Base-by-base conservation (phyloP, 148 eudicot species). In the Cornus florida region DNA sequence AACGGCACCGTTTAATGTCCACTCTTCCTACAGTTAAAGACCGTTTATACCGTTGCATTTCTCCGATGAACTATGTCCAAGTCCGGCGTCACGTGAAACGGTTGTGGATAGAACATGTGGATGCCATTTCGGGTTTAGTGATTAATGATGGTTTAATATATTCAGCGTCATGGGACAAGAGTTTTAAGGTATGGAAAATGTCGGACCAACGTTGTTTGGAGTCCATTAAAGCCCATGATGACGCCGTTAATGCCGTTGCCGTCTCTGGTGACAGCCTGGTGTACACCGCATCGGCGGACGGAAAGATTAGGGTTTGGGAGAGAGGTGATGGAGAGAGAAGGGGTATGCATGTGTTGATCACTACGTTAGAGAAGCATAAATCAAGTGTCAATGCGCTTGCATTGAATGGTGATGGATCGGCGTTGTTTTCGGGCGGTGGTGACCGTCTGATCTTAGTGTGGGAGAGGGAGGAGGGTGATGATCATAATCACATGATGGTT, bases 121-220 rank as follows among this genome's bases (percentile, higher is more conserved):
- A 87, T 80, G 82, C 83, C 66, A 87, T 87, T 60, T 87, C 89
- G 5, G 89, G 81, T 19, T 41, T 87, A 17, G 75, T 78, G 14
- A 75, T 60, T 5, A 79, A 56, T 38, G 35, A 82, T 23, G 83
- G 83, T 2, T 33, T 87, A 3, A 69, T 86, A 5, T 87, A 87
- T 75, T 82, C 89, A 7, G 87, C 82, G 20, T 87, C 89, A 1
- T 87, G 89, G 89, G 89, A 87, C 39, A 79, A 82, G 72, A 82
- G 80, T 11, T 71, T 87, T 48, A 87, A 87, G 22, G 39, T 84
- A 13, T 87, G 89, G 87, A 23, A 80, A 13, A 75, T 16, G 23
- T 79, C 85, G 56, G 83, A 82, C 48, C 79, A 60, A 32, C 82
- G 80, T 50, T 87, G 87, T 16, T 31, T 87, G 20, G 85, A 84